These are phyloP conservation scores for Mycena epipterygia DNA, from an alignment of 768 basidiomycete species.

Conservation along the genomic window DNA sequence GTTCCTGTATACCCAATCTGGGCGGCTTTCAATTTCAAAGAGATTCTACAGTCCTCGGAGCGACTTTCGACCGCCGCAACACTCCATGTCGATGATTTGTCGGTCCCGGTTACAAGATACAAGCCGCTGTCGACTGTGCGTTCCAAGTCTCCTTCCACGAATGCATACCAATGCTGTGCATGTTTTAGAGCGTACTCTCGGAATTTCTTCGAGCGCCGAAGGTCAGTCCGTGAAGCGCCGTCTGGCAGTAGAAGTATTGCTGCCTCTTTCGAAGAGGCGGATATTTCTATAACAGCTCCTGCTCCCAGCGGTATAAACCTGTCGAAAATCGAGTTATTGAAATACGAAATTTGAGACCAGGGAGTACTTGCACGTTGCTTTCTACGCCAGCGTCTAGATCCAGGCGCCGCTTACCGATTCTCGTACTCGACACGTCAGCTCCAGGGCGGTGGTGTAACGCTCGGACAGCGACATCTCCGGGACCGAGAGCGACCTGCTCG, in stretches of 20 bases:
- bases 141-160: constrained; percentile 4
- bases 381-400: constrained; percentile 3
- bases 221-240: constrained; percentile 25
- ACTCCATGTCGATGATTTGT: constrained; percentile 15
- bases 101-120: constrained; percentile 24
- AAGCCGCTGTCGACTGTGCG: constrained; percentile 10
- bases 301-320: constrained; percentile 11
- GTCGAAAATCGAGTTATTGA: not conserved
- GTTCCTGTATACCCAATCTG: constrained; percentile 7
- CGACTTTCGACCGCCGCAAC: constrained; percentile 8
- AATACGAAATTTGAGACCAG: not conserved
- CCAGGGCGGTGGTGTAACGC: not conserved
- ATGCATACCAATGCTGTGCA: constrained; percentile 25
- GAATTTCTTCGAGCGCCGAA: not conserved
- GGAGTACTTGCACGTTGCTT: not conserved
- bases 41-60: not conserved
- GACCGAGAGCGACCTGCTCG: constrained; percentile 9
- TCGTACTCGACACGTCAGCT: constrained; percentile 16
- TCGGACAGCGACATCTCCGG: not conserved
- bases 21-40: constrained; percentile 23
- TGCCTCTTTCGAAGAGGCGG: constrained; percentile 12
- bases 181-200: constrained; percentile 17
- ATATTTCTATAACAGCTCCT: constrained; percentile 12
- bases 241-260: constrained; percentile 28
- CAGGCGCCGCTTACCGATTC: constrained; percentile 4